phyloP scores from a whole-genome alignment of 768 basidiomycete genomes.

The Suillus paluster region DNA sequence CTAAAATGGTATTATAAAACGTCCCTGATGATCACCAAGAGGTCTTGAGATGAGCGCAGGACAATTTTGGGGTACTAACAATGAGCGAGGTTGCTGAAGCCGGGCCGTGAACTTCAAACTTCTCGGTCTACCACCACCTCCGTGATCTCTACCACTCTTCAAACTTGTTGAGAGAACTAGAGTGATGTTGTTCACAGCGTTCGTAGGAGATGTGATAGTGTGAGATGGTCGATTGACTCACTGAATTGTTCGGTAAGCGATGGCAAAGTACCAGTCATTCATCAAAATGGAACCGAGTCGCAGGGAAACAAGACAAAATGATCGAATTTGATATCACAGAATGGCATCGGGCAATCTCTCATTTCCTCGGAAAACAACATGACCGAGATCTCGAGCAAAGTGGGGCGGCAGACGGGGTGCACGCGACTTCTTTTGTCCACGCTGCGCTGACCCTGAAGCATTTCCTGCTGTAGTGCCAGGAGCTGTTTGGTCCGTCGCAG shows the following conservation, averaged over 20 bases:
- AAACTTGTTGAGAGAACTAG: not conserved
- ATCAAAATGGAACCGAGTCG: too few species aligned
- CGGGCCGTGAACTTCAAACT: not conserved
- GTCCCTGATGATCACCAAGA: not conserved
- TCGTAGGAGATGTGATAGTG: not conserved
- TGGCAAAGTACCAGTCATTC: not conserved
- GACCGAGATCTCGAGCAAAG: constrained; percentile 65
- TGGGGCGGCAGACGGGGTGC: constrained; percentile 56
- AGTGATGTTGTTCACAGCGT: not conserved
- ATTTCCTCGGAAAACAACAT: constrained; percentile 70
- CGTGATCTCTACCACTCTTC: not conserved
- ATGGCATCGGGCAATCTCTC: constrained; percentile 39
- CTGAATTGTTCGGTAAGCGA: not conserved
- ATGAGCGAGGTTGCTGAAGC: not conserved
- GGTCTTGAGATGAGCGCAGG: not conserved
- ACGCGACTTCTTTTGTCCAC: constrained; percentile 21
- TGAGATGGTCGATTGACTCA: not conserved
- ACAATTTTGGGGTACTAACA: too few species aligned
- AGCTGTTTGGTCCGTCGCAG: not conserved
- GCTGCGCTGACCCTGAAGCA: constrained; percentile 3
- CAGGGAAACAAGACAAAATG: not conserved
- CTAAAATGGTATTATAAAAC: not conserved
- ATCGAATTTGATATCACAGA: not conserved
- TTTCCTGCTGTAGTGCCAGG: not conserved
- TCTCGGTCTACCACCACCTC: not conserved